Conservation (phyloP, 2,329 filamentous ascomycete species). For the Paradendryphiella salina region DNA sequence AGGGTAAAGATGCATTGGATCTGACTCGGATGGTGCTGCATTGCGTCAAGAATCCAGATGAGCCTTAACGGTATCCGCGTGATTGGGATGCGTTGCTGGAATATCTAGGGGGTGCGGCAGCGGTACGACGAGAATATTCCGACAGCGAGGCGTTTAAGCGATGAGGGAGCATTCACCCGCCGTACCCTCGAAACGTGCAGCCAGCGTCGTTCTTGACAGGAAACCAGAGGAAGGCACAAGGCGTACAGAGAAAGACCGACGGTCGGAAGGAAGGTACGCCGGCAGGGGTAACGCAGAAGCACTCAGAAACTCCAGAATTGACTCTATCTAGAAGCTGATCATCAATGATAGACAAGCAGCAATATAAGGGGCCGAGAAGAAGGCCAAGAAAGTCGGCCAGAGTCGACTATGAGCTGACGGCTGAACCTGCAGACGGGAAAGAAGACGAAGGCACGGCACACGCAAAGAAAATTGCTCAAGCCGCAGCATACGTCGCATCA, state of each 20-base stretch:
- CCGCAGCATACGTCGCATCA: constrained; percentile 12
- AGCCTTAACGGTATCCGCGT: constrained; percentile 27
- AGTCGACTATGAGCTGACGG: not conserved
- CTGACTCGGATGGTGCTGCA: constrained; percentile 32
- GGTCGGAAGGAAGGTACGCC: not conserved
- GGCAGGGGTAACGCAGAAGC: not conserved
- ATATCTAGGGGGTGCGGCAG: constrained; percentile 14
- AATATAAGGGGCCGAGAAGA: not conserved
- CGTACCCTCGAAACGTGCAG: not conserved
- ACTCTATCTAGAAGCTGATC: not conserved
- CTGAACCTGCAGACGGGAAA: not conserved
- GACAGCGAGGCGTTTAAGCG: constrained; percentile 17
- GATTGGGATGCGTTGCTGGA: constrained; percentile 23
- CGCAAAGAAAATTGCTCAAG: not conserved
- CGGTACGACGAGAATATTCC: constrained; percentile 6
- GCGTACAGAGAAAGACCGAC: not conserved
- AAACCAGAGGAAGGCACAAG: not conserved
- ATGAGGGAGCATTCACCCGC: constrained; percentile 3
- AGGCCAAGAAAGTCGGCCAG: not conserved
- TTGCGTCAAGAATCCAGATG: constrained; percentile 15
- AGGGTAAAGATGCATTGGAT: constrained; percentile 28
- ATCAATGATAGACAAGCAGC: not conserved
- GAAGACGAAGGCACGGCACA: not conserved
- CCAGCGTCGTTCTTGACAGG: not conserved
- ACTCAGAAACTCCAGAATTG: not conserved